Conservation (phyloP, 179 eudicot genomes). For the Kewa caespitosa region DNA sequence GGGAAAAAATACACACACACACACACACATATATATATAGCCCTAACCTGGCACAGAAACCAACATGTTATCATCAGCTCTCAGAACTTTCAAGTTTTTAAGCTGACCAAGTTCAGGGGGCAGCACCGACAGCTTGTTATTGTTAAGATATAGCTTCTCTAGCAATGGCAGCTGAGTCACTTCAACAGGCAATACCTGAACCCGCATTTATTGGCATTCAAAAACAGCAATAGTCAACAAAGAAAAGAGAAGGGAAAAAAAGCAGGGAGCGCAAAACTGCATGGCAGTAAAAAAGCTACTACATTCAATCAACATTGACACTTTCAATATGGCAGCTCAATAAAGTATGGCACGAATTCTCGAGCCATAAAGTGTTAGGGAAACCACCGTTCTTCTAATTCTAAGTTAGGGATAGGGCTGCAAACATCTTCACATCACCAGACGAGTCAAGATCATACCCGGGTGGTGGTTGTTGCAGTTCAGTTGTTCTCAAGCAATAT, state of each 20-base stretch:
- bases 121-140: conserved; percentile 69
- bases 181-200: conserved; percentile 84
- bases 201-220: not conserved
- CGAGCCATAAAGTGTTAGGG: no score
- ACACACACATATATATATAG: not conserved
- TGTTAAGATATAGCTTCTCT: conserved; percentile 87
- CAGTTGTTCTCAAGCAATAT: no score
- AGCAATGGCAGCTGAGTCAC: conserved; percentile 76
- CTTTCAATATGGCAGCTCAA: not conserved
- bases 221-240: conserved; percentile 3
- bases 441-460: no score
- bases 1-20: no score
- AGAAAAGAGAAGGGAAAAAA: not conserved
- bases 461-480: no score
- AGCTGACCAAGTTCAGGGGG: conserved; percentile 91
- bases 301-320: not conserved
- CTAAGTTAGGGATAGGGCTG: no score
- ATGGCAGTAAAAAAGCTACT: not conserved
- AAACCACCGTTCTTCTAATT: not conserved
- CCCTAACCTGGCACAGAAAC: conserved; percentile 88
- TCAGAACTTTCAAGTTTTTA: conserved; percentile 79
- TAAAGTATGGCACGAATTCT: no score
- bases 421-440: no score
- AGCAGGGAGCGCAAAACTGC: not conserved
- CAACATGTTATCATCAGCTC: conserved; percentile 79